Base-by-base conservation (phyloP, 2,329 filamentous ascomycete species). In the Fusarium dimerum region DNA sequence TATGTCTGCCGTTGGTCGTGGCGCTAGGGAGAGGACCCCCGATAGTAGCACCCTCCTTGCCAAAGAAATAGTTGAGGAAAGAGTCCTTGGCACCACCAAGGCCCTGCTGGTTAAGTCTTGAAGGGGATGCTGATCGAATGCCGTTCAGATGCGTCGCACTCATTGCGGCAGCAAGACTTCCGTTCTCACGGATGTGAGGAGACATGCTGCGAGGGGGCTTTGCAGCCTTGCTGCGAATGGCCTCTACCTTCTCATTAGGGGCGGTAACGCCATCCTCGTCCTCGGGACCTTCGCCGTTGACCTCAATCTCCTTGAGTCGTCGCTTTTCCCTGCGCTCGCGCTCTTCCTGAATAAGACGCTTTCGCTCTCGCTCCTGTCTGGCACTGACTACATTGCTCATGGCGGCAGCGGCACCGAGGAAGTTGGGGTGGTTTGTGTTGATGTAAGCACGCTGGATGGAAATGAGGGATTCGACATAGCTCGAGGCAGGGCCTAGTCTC, bases 351-450 rank as follows among this genome's bases (percentile, higher is more conserved):
- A 90, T 78, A 40, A 89, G 73, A 39, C 81, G 83, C 71, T 91
- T 92, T 72, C 91, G 88, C 73, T 99, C 93, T 62, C 92, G 88
- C 61, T 99, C 94, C 70, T 97, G 92, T 75, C 94, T 96, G 68
- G 89, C 93, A 68, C 85, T 90, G 55, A 99, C 95, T 43, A 99
- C 93, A 44, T 94, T 92, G 61, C 91, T 93, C 94, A 99, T 99
- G 57, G 94, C 94, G 36, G 92, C 93, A 18, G 94, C 93, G 15
- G 94, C 94, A 42, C 94, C 94, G 15, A 97, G 84, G 77, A 99
- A 99, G 73, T 99, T 99, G 45, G 94, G 94, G 70, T 99, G 94
- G 68, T 99, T 99, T 40, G 94, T 99, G 77, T 99, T 99, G 76
- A 99, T 97, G 74, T 99, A 99, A 17, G 94, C 94, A 61, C 94